phyloP scores from a whole-genome alignment of 1,284 basidiomycete genomes.

The Volvariella surrecta region DNA sequence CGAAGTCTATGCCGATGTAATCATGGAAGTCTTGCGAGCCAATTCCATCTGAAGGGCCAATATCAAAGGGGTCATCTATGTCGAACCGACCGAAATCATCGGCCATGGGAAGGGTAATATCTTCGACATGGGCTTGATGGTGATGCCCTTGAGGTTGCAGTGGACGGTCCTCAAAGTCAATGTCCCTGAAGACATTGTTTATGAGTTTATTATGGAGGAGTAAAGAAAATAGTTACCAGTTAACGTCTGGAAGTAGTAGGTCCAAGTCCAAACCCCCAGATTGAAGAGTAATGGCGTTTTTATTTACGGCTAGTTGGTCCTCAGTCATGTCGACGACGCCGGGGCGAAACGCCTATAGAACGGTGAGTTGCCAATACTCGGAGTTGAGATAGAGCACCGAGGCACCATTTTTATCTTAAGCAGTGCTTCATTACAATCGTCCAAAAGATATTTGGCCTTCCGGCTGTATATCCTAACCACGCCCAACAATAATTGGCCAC shows the following conservation, averaged over 20 bases:
- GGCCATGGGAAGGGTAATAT: conserved; percentile 72
- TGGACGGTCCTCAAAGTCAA: conserved; percentile 65
- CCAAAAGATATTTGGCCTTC: conserved; percentile 94
- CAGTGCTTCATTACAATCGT: conserved; percentile 96
- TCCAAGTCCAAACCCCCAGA: conserved; percentile 69
- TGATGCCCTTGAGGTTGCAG: conserved; percentile 57
- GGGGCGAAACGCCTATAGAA: conserved; percentile 77
- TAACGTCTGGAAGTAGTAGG: conserved; percentile 72
- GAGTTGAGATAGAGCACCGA: not conserved
- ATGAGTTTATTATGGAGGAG: conserved; percentile 1
- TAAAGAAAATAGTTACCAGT: conserved; percentile 43
- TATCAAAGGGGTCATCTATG: conserved; percentile 58
- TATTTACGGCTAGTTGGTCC: conserved; percentile 82
- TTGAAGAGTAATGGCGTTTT: conserved; percentile 82
- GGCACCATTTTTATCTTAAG: conserved; percentile 89
- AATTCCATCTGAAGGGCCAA: conserved; percentile 74
- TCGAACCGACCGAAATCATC: conserved; percentile 57
- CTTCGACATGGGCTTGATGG: conserved; percentile 74
- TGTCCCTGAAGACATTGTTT: conserved; percentile 46
- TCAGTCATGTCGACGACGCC: conserved; percentile 93
- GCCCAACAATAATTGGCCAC: conserved; percentile 91
- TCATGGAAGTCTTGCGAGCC: conserved; percentile 79
- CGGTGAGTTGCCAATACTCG: not conserved
- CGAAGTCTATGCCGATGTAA: conserved; percentile 56
- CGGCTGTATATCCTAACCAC: conserved; percentile 97